These are phyloP conservation scores for Hypoxylon sp. DNA, from an alignment of 2,329 filamentous ascomycete species.

Conservation along the genomic window DNA sequence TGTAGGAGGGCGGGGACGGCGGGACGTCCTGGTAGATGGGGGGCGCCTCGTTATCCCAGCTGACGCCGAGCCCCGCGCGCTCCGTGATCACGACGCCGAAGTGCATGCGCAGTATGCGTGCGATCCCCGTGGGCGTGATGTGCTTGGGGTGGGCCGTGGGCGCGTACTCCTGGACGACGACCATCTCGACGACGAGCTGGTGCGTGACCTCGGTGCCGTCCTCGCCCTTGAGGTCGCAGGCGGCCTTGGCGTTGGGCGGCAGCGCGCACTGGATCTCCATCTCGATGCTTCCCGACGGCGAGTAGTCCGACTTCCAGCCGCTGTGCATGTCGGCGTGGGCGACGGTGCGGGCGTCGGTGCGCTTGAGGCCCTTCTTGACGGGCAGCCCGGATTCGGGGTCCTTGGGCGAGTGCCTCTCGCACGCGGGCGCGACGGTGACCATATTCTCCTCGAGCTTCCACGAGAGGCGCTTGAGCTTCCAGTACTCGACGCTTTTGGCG, in stretches of 20 bases:
- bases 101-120: conserved; percentile 91
- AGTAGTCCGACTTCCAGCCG: conserved; percentile 87
- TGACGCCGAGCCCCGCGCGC: conserved; percentile 87
- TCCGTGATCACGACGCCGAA: conserved; percentile 88
- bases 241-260: conserved; percentile 70
- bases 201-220: conserved; percentile 86
- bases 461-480: conserved; percentile 90
- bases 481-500: conserved; percentile 80
- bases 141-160: conserved; percentile 77
- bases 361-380: conserved; percentile 75
- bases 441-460: conserved; percentile 94
- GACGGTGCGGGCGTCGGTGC: conserved; percentile 82
- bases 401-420: conserved; percentile 78
- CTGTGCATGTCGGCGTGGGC: conserved; percentile 85
- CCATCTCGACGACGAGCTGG: conserved; percentile 90
- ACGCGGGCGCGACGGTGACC: conserved; percentile 83
- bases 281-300: conserved; percentile 73
- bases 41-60: conserved; percentile 96
- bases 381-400: conserved; percentile 59
- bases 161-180: conserved; percentile 91
- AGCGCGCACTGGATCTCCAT: conserved; percentile 86
- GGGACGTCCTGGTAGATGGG: conserved; percentile 96
- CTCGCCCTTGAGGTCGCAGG: conserved; percentile 82
- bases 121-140: conserved; percentile 88
- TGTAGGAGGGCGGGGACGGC: conserved; percentile 82